Evolutionary conservation across 2,329 filamentous ascomycete species (phyloP).

Genomic region (Xylariomycetidae sp.): DNA sequence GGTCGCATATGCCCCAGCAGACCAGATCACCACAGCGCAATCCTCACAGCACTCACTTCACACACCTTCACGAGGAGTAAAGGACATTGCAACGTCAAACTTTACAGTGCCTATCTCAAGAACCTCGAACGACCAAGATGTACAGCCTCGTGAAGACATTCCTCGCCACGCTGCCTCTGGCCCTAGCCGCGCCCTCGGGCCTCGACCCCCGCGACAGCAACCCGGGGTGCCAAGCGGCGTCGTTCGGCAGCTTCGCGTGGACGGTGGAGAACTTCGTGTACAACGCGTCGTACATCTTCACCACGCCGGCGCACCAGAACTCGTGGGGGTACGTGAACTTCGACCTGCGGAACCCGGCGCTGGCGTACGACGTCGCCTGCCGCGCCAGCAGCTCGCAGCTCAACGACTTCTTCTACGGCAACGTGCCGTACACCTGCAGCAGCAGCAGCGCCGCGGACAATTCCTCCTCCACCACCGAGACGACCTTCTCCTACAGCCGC

Average conservation of each 20-base stretch:
- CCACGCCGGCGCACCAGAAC: conserved; percentile 46
- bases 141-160: conserved; percentile 19
- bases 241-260: conserved; percentile 34
- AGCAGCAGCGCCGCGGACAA: conserved; percentile 32
- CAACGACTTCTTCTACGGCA: conserved; percentile 45
- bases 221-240: conserved; percentile 26
- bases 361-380: conserved; percentile 34
- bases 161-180: conserved; percentile 20
- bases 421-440: conserved; percentile 36
- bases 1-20: no score
- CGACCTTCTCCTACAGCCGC: conserved; percentile 37
- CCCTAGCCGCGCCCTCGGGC: conserved; percentile 18
- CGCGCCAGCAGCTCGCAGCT: conserved; percentile 35
- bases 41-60: no score
- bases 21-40: no score
- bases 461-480: conserved; percentile 22
- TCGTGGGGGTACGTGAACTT: conserved; percentile 42
- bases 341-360: conserved; percentile 40
- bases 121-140: conserved; percentile 16
- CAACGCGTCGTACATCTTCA: conserved; percentile 43
- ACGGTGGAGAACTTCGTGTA: conserved; percentile 38
- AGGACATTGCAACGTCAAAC: no score
- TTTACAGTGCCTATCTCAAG: not conserved
- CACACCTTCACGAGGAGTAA: no score
- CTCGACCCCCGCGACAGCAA: conserved; percentile 16